Conservation (phyloP, 208 protist species). For the Trypanosoma boissoni region DNA sequence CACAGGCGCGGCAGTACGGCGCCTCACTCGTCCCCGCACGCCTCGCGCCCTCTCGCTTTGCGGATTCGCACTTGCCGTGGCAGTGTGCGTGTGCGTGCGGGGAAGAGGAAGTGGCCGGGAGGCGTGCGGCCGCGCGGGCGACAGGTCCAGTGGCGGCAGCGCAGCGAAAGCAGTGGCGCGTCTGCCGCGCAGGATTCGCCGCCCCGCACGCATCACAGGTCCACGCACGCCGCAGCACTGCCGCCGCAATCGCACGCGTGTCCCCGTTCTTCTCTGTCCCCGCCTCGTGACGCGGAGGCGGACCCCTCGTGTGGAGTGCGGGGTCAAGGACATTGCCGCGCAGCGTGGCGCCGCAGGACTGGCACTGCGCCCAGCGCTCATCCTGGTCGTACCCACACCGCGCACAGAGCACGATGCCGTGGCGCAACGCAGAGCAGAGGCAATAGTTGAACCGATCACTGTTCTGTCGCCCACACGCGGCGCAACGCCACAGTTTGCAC, state of each 20-base stretch:
- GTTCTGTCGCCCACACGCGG: conserved; percentile 71
- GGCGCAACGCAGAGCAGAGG: conserved; percentile 77
- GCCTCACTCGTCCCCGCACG: conserved; percentile 23
- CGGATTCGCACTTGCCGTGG: too few relatives aligned
- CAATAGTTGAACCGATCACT: conserved; percentile 91
- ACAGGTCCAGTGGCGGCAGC: conserved; percentile 42
- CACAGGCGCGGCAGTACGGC: conserved; percentile 55
- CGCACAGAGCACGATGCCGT: conserved; percentile 62
- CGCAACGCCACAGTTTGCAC: conserved; percentile 79
- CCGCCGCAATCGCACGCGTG: conserved; percentile 21
- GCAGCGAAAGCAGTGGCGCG: conserved; percentile 65
- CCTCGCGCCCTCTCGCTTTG: not conserved
- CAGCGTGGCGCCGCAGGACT: conserved; percentile 61
- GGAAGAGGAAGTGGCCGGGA: too few relatives aligned
- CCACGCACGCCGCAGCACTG: conserved; percentile 66
- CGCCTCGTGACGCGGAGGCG: too few relatives aligned
- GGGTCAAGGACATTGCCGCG: too few relatives aligned
- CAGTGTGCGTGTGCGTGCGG: too few relatives aligned
- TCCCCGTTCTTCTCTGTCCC: too few relatives aligned
- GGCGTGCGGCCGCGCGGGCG: conserved; percentile 8
- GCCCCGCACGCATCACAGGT: conserved; percentile 49
- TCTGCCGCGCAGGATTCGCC: conserved; percentile 70
- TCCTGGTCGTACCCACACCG: conserved; percentile 74
- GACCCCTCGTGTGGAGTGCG: too few relatives aligned
- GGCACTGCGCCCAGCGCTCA: conserved; percentile 61